Base-by-base conservation (phyloP, 2,329 filamentous ascomycete species). In the Macrophomina pseudophaseolina region DNA sequence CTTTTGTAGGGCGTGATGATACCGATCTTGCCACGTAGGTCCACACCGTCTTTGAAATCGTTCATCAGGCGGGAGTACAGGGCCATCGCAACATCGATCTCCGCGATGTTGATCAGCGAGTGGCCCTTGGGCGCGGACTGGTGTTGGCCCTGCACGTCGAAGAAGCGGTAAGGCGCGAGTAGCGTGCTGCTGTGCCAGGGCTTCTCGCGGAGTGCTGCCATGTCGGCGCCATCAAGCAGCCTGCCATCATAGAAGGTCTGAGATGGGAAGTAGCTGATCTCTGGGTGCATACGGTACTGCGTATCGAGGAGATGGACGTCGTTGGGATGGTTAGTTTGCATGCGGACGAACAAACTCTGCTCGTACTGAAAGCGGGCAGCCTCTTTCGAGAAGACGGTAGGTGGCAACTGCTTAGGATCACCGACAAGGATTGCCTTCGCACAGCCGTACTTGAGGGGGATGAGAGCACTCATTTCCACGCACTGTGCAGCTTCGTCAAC, bases 1-100 rank as follows among this genome's bases (percentile, higher is more conserved):
- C 93, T 93, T 77, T 98, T 99, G 80, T 99, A 99, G 0, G 94
- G 95, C 0, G 96, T 98, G 76, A 99, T 99, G 77, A 99, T 94
- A 72, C 95, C 95, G 65, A 99, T 91, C 75, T 97, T 97, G 69
- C 91, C 88, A 46, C 85, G 87, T 71, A 95, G 88, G 72, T 96
- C 88, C 11, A 35, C 32, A 9, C 69, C 87, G 3, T 84, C 81
- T 18, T 90, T 71, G 68, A 79, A 94, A 74, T 97, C 94, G 0
- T 84, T 85, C 46, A 86, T 87, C 69, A 99, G 87, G 4, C 93
- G 88, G 49, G 91, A 86, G 76, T 95, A 98, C 12, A 99, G 84
- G 73, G 90, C 87, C 82, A 97, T 86, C 1, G 95, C 94, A 68
- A 97, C 90, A 51, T 92, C 90, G 68, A 98, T 83, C 76, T 99